phyloP scores from a whole-genome alignment of 129 eudicot genomes.

The Flaveria sonorensis region DNA sequence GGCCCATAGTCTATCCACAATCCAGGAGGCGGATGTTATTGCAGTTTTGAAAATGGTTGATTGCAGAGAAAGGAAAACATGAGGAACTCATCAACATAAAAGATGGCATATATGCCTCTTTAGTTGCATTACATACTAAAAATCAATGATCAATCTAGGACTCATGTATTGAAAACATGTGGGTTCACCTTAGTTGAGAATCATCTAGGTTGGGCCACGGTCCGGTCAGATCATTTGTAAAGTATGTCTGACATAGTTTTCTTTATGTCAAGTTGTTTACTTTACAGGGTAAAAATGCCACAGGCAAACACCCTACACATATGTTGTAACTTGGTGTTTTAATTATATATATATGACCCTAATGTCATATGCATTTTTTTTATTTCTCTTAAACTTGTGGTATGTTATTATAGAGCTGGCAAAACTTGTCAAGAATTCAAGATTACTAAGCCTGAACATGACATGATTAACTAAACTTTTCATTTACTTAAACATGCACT shows the following conservation, averaged over 20 bases:
- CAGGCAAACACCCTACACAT: neutral
- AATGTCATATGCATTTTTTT: neutral
- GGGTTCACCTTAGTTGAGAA: neutral
- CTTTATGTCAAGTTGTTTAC: neutral
- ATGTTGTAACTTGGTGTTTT: neutral
- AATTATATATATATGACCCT: neutral
- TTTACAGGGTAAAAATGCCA: neutral
- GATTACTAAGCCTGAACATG: neutral
- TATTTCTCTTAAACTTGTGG: neutral
- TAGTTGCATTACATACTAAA: constrained; percentile 32
- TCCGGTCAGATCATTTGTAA: neutral
- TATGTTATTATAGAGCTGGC: neutral
- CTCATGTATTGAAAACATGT: neutral
- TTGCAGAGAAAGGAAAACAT: constrained; percentile 39
- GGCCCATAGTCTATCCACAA: constrained; percentile 40
- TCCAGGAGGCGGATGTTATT: constrained; percentile 32
- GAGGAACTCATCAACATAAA: constrained; percentile 23
- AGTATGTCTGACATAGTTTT: neutral
- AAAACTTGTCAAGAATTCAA: neutral
- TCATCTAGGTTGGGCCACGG: neutral
- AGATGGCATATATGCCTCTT: constrained; percentile 39
- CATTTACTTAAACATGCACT: neutral
- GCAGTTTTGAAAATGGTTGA: constrained; percentile 32
- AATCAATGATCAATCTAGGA: neutral
- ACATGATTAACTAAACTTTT: neutral